These are phyloP conservation scores for Ramularia collo-cygni DNA, from an alignment of 2,329 filamentous ascomycete species.

Conservation along the genomic window DNA sequence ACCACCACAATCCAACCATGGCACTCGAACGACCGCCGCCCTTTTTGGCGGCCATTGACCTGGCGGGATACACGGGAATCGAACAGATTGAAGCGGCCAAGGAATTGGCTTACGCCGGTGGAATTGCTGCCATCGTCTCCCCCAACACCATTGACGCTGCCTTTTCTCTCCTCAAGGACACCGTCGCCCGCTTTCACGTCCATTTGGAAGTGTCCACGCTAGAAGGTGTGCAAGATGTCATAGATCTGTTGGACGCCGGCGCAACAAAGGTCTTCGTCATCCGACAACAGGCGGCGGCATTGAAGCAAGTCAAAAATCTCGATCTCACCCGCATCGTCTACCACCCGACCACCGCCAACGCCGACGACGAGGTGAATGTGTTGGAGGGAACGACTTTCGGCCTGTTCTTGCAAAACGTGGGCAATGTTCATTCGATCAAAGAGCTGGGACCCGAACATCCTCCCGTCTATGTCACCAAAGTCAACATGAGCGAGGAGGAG, in stretches of 20 bases:
- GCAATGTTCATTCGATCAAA: constrained; percentile 37
- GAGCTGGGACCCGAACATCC: constrained; percentile 44
- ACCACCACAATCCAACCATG: constrained; percentile 9
- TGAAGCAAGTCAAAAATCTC: constrained; percentile 47
- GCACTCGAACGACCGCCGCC: constrained; percentile 27
- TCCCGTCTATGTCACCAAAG: constrained; percentile 46
- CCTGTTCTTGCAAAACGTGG: constrained; percentile 37
- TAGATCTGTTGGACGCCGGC: constrained; percentile 76
- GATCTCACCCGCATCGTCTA: constrained; percentile 53
- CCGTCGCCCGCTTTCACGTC: constrained; percentile 51
- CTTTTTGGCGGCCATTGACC: constrained; percentile 45
- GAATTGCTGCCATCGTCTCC: constrained; percentile 49
- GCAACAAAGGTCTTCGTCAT: constrained; percentile 78
- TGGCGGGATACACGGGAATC: constrained; percentile 37
- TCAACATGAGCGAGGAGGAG: constrained; percentile 33
- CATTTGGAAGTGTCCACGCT: constrained; percentile 73
- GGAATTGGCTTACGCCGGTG: constrained; percentile 52
- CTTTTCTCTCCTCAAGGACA: constrained; percentile 49
- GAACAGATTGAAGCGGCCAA: constrained; percentile 42
- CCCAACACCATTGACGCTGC: constrained; percentile 38
- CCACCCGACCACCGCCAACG: constrained; percentile 35
- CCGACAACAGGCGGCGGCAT: constrained; percentile 56
- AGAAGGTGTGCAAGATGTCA: constrained; percentile 61
- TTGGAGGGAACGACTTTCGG: constrained; percentile 40
- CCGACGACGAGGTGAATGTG: constrained; percentile 37